Conservation (phyloP, 768 basidiomycete species). For the Suillus decipiens region DNA sequence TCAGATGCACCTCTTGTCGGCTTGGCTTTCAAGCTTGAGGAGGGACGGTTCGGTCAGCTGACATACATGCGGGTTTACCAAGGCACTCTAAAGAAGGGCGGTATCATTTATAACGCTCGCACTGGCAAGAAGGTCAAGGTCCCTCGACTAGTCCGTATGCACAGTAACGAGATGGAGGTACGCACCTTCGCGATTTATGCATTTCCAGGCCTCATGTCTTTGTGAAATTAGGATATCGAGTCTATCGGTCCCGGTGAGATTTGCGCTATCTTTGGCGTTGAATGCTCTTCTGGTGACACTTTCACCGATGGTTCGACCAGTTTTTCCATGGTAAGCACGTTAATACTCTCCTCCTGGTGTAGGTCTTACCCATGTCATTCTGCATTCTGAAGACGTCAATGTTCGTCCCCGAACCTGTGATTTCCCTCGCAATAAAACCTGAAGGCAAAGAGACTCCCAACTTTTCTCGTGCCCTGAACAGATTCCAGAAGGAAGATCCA, state of each 20-base stretch:
- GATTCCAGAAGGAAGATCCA: slow-evolving; percentile 98
- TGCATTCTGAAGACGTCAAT: slow-evolving; percentile 74
- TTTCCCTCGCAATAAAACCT: slow-evolving; percentile 92
- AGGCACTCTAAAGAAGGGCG: slow-evolving; percentile 85
- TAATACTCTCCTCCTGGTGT: background rate
- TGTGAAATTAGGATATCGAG: slow-evolving; percentile 74
- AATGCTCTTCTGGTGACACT: slow-evolving; percentile 97
- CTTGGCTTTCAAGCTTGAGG: slow-evolving; percentile 97
- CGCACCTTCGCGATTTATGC: slow-evolving; percentile 18
- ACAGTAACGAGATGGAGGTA: slow-evolving; percentile 99
- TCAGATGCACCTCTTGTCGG: slow-evolving; percentile 87
- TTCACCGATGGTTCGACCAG: slow-evolving; percentile 92
- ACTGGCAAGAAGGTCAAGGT: slow-evolving; percentile 98
- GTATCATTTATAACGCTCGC: slow-evolving; percentile 85
- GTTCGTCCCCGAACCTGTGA: slow-evolving; percentile 98
- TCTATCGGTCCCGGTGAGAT: slow-evolving; percentile 97
- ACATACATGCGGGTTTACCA: slow-evolving; percentile 99
- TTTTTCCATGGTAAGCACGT: slow-evolving; percentile 81
- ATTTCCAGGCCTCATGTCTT: background rate
- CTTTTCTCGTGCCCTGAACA: slow-evolving; percentile 94
- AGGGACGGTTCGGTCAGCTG: slow-evolving; percentile 94
- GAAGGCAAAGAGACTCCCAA: slow-evolving; percentile 92
- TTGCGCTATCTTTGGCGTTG: slow-evolving; percentile 98
- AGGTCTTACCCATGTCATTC: background rate
- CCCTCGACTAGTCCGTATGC: slow-evolving; percentile 94